A percentile compares a stretch with the other conserved stretches of the same genome.
Evolutionary conservation across 2,329 filamentous ascomycete species (phyloP).

Genomic region (Boeremia exigua): DNA sequence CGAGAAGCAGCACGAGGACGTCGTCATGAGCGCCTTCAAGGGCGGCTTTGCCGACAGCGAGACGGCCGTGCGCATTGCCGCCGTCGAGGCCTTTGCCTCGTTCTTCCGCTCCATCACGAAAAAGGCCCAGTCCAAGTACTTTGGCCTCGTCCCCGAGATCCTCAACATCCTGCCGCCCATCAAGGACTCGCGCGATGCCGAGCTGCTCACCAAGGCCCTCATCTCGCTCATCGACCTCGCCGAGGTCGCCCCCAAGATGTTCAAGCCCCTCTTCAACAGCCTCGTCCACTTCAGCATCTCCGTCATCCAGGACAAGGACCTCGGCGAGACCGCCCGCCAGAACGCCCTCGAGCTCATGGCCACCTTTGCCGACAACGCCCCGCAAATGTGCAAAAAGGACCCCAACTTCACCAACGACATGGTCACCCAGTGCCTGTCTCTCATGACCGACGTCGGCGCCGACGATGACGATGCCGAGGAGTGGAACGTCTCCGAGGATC

Average conservation of each 20-base stretch:
- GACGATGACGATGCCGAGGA: constrained; percentile 95
- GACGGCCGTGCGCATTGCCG: constrained; percentile 82
- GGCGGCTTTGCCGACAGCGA: constrained; percentile 91
- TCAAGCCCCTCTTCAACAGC: constrained; percentile 90
- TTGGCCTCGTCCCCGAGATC: constrained; percentile 82
- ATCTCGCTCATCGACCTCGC: constrained; percentile 92
- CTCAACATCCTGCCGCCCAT: constrained; percentile 94
- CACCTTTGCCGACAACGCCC: constrained; percentile 94
- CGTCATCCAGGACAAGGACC: constrained; percentile 94
- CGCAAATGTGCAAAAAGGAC: constrained; percentile 94
- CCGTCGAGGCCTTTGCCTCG: constrained; percentile 94
- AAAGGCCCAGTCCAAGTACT: constrained; percentile 89
- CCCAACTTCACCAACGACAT: constrained; percentile 90
- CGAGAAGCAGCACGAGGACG: constrained; percentile 90
- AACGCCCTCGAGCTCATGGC: constrained; percentile 97
- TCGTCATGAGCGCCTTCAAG: constrained; percentile 86
- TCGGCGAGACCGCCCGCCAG: constrained; percentile 87
- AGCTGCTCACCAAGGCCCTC: constrained; percentile 87
- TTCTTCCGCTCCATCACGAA: constrained; percentile 93
- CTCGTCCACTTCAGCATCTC: constrained; percentile 92
- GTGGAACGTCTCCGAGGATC: constrained; percentile 92
- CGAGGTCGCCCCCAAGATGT: constrained; percentile 96
- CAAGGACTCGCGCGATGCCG: constrained; percentile 88
- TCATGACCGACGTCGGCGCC: constrained; percentile 96
- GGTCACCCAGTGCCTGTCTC: constrained; percentile 96